Percentiles rank a stretch among this genome's conserved stretches.
Conservation (phyloP, 2,329 filamentous ascomycete genomes). For the Microsporum canis region DNA sequence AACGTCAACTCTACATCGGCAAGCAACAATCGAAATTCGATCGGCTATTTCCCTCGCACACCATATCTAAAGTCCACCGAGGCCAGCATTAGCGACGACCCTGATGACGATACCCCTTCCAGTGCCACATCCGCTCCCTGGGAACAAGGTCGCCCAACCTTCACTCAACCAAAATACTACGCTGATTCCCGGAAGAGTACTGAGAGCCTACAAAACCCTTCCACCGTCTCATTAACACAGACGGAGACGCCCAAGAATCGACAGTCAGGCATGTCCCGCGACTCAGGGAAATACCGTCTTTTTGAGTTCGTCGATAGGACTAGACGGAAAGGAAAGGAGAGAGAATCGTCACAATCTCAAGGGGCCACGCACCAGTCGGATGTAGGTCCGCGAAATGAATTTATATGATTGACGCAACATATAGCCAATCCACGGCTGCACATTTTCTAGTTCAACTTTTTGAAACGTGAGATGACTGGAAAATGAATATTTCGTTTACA, state of each 20-base stretch:
- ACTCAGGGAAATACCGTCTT: conserved; percentile 33
- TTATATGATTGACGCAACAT: conserved; percentile 9
- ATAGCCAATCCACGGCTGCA: neutral
- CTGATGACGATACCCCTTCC: conserved; percentile 36
- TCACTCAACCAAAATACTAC: conserved; percentile 31
- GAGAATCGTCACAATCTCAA: conserved; percentile 6
- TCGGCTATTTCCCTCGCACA: conserved; percentile 32
- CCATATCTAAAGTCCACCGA: conserved; percentile 31
- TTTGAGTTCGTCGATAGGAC: conserved; percentile 29
- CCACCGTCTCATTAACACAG: conserved; percentile 35
- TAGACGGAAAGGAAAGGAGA: conserved; percentile 14
- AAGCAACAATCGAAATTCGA: conserved; percentile 30
- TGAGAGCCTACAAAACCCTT: conserved; percentile 38
- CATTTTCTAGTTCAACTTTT: neutral
- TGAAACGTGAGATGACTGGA: neutral
- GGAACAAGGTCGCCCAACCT: conserved; percentile 33
- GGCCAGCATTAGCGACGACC: conserved; percentile 22
- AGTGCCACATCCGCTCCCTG: conserved; percentile 35
- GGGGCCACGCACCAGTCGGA: conserved; percentile 6
- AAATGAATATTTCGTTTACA: neutral
- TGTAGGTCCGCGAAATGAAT: conserved; percentile 13
- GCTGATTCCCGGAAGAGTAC: conserved; percentile 33
- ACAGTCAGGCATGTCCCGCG: conserved; percentile 30
- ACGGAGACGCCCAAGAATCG: conserved; percentile 27
- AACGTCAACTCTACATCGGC: conserved; percentile 20